A percentile compares a stretch with the other conserved stretches of the same genome.
phyloP scores from a whole-genome alignment of 78 protist genomes.

The Dictyostelium purpureum region DNA sequence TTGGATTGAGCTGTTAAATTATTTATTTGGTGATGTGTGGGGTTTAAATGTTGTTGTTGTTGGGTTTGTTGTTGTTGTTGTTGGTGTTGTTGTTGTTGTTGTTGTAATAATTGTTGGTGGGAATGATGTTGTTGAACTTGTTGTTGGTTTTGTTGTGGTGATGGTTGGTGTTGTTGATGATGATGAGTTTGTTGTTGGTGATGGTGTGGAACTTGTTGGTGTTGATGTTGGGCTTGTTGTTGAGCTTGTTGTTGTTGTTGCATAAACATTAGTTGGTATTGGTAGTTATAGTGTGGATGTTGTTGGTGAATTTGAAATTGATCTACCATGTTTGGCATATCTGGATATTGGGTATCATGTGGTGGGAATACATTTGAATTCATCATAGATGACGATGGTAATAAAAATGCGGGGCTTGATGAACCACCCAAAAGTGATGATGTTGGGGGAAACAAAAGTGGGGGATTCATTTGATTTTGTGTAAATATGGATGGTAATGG shows the following conservation, averaged over 20 bases:
- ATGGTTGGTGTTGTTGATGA: conserved; percentile 18
- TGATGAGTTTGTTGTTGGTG: not conserved
- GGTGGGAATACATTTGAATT: not conserved
- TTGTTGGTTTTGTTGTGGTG: conserved; percentile 6
- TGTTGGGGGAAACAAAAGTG: conserved; percentile 27
- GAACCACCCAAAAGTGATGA: conserved; percentile 28
- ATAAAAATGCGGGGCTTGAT: conserved; percentile 41
- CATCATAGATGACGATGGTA: conserved; percentile 47
- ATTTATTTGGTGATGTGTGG: not conserved
- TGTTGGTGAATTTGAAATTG: conserved; percentile 41
- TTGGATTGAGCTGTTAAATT: not conserved
- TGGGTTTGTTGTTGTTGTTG: not conserved
- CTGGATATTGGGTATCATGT: conserved; percentile 29
- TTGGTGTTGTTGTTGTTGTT: not conserved
- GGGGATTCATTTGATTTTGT: conserved; percentile 13
- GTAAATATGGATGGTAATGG: conserved; percentile 22
- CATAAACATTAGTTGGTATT: conserved; percentile 9
- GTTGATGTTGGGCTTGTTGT: conserved; percentile 11
- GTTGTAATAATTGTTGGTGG: not conserved
- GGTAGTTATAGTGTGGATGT: conserved; percentile 3
- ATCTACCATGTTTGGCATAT: conserved; percentile 62
- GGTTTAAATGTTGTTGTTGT: not conserved
- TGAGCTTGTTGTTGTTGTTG: conserved; percentile 23
- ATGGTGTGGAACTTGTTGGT: not conserved
- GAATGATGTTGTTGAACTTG: not conserved